Conservation (phyloP, 805 yeast species). For the Dipodascus geniculatus region DNA sequence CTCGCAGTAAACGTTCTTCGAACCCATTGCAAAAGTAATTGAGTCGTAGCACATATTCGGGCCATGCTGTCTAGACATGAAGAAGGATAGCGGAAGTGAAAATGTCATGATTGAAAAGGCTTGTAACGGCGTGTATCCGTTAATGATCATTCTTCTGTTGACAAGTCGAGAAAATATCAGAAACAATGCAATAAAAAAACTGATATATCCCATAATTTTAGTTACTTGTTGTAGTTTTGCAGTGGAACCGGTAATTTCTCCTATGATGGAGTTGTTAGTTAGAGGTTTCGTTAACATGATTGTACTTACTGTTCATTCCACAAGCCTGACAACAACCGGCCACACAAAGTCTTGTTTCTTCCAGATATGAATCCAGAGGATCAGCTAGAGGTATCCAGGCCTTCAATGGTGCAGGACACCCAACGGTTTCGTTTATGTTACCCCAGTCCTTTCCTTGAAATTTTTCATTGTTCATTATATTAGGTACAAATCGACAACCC, state of each 20-base stretch:
- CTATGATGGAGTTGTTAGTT: background rate
- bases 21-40: conserved; percentile 1
- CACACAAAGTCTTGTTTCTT: background rate
- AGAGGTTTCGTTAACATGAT: background rate
- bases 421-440: background rate
- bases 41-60: conserved; percentile 2
- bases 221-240: conserved; percentile 2
- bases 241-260: conserved; percentile 1
- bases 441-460: background rate
- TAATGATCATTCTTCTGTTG: conserved; percentile 3
- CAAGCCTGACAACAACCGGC: conserved; percentile 2
- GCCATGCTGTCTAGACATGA: background rate
- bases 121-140: conserved; percentile 6
- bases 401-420: background rate
- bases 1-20: conserved; percentile 2
- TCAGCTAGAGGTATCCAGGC: background rate
- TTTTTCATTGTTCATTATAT: background rate
- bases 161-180: conserved; percentile 4
- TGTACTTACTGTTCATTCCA: background rate
- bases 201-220: background rate
- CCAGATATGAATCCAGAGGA: conserved; percentile 4
- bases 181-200: background rate
- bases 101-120: conserved; percentile 3
- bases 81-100: conserved; percentile 1
- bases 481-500: background rate